Base-by-base conservation (phyloP, 805 yeast species). In the Wickerhamomyces mucosus region DNA sequence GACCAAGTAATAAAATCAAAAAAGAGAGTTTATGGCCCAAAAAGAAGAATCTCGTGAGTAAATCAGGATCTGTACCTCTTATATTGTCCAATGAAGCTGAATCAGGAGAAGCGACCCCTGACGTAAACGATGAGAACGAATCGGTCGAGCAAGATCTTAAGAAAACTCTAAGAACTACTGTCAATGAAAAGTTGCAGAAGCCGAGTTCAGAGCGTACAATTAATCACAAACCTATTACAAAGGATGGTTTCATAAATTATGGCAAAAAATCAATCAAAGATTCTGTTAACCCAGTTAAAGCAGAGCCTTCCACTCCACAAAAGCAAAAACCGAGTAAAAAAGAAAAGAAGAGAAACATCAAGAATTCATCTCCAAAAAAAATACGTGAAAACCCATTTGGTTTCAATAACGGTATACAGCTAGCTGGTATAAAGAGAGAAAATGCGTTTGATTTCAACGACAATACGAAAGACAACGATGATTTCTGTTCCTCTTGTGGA, bases 401-500 rank as follows among this genome's bases (percentile, higher is more conserved):
- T 9, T 65, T 54, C 38, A 61, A 61, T 24, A 36, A 58, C 21
- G 47, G 48, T 15, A 30, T 37, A 15, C 49, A 49, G 29, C 40
- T 53, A n/a, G 53, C 59, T 4, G 54, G 57, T 11, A 43, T 47
- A 33, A 50, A 59, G 21, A 41, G 63, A 26, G 47, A 51, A 6
- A 42, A 39, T 18, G 51, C 49, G 2, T 40, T 49, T 32, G 54
- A 52, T 20, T 43, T 42, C 27, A 41, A 42, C 20, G 59, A 57
- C 21, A 40, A 54, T 9, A 54, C 63, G 7, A 51, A 50, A 30
- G 65, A 53, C 29, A 92, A 89, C 52, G 94, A 88, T 39, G 98
- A 89, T 53, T 88, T 69, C 53, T 89, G 98, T 50, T 64, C 82
- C n/a, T 67, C 92, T 0, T 89, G 98, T 59, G 88, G 94, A 2